Percentiles rank a stretch among this genome's conserved stretches.
phyloP scores from a whole-genome alignment of 75 land plant genomes.

The Pinus taeda region DNA sequence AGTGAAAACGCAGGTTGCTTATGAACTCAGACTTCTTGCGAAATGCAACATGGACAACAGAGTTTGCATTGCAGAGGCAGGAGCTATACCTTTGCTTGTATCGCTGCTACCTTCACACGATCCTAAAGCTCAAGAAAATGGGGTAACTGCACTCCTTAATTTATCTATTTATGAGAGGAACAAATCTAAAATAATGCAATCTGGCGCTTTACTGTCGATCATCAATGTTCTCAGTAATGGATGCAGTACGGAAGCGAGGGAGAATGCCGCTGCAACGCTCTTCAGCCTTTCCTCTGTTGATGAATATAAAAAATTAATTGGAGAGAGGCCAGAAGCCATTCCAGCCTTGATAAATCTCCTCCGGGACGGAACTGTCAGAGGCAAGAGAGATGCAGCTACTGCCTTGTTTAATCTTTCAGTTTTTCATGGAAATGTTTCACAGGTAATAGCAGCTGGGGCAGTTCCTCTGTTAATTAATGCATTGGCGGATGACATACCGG shows the following conservation, averaged over 20 bases:
- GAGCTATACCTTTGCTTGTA: constrained; percentile 5
- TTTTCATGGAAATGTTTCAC: constrained; percentile 41
- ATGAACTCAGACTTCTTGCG: constrained; percentile 70
- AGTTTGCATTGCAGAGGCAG: constrained; percentile 17
- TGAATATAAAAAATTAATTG: constrained; percentile 57
- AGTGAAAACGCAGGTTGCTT: constrained; percentile 48
- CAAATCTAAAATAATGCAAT: constrained; percentile 54
- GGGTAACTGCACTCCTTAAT: constrained; percentile 77
- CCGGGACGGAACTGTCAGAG: constrained; percentile 47
- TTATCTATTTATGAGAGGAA: constrained; percentile 63
- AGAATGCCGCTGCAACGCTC: constrained; percentile 33
- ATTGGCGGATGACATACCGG: constrained; percentile 44
- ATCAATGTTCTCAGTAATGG: constrained; percentile 47
- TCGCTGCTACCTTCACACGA: constrained; percentile 18
- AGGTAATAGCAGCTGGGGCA: constrained; percentile 53
- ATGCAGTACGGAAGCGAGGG: constrained; percentile 37
- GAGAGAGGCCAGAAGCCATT: constrained; percentile 37
- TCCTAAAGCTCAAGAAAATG: constrained; percentile 60
- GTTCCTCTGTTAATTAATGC: constrained; percentile 47
- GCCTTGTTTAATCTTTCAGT: constrained; percentile 63
- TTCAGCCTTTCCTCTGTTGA: constrained; percentile 62
- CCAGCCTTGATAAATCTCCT: constrained; percentile 42
- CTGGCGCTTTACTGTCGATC: constrained; percentile 53
- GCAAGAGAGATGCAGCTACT: constrained; percentile 69
- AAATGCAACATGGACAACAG: constrained; percentile 70